These are phyloP conservation scores for Aspergillus fumigatiaffinis DNA, from an alignment of 2,329 filamentous ascomycete genomes.

Conservation along the genomic window DNA sequence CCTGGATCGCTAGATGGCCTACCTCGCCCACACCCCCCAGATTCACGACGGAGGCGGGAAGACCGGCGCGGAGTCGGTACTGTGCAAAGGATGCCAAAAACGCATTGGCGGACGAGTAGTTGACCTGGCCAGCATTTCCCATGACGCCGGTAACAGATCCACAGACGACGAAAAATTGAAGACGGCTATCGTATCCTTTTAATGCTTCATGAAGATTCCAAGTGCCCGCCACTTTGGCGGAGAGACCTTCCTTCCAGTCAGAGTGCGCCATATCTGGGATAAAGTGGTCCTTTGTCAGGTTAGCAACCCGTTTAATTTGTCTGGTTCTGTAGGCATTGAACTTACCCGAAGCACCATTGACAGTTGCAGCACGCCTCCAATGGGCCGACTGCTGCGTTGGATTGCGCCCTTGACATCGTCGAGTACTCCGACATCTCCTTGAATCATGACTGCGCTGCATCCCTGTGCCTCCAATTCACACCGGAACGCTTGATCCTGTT, in stretches of 20 bases:
- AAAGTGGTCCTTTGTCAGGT: no score
- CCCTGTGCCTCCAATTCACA: slow-evolving; percentile 14
- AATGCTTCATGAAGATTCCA: slow-evolving; percentile 20
- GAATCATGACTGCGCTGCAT: slow-evolving; percentile 11
- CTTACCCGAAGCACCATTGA: slow-evolving; percentile 20
- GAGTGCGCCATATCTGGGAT: not conserved
- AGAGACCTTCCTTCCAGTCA: not conserved
- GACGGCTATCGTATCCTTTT: not conserved
- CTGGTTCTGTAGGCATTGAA: no score
- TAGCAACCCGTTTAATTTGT: no score
- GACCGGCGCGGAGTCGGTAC: slow-evolving; percentile 15
- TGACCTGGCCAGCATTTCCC: slow-evolving; percentile 38
- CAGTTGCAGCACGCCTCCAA: slow-evolving; percentile 18
- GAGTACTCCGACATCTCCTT: slow-evolving; percentile 8
- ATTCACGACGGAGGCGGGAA: slow-evolving; percentile 16
- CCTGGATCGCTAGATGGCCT: slow-evolving; percentile 5
- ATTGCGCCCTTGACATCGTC: not conserved
- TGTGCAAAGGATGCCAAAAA: slow-evolving; percentile 23
- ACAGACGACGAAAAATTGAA: slow-evolving; percentile 22
- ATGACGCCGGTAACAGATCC: slow-evolving; percentile 25
- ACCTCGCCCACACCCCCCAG: slow-evolving; percentile 18
- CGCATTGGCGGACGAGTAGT: slow-evolving; percentile 31
- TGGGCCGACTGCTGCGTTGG: not conserved
- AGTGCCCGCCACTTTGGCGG: slow-evolving; percentile 13
- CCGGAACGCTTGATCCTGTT: slow-evolving; percentile 10